Conservation (phyloP, 176 grass and related monocot genomes). For the Hsuehochloa calcarea region DNA sequence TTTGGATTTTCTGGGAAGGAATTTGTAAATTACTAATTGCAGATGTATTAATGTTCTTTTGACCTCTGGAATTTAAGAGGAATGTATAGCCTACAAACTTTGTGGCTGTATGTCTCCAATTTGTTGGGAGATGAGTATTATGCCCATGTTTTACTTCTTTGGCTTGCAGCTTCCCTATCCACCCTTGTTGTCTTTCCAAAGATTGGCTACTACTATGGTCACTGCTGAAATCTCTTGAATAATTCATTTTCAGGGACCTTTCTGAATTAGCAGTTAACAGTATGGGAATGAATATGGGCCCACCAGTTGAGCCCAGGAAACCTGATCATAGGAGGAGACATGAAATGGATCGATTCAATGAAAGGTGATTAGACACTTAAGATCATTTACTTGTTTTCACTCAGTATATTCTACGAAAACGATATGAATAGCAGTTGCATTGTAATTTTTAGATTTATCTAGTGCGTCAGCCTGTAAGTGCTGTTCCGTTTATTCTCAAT, state of each 20-base stretch:
- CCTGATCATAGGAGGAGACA: conserved; percentile 57
- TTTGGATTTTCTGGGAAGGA: conserved; percentile 22
- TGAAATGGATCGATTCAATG: conserved; percentile 60
- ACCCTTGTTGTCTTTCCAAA: background rate
- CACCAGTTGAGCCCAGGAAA: conserved; percentile 58
- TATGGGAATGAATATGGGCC: conserved; percentile 79
- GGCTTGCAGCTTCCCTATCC: background rate
- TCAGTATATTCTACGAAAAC: background rate
- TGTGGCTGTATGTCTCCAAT: conserved; percentile 25
- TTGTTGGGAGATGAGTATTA: background rate
- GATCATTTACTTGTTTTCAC: background rate
- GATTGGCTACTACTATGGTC: background rate
- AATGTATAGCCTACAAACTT: conserved; percentile 5
- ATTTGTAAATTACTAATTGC: background rate
- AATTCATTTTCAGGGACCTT: conserved; percentile 67
- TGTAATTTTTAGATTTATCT: background rate
- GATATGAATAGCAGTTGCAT: background rate
- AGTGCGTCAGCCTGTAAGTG: background rate
- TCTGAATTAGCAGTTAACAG: conserved; percentile 74
- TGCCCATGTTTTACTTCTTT: conserved; percentile 12
- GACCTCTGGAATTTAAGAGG: conserved; percentile 11
- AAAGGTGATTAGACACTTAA: conserved; percentile 53
- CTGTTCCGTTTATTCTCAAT: background rate
- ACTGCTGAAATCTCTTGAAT: conserved; percentile 33
- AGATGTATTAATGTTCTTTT: conserved; percentile 13